phyloP scores from a whole-genome alignment of 352 stramenopile species.

The Nothophytophthora sp. region DNA sequence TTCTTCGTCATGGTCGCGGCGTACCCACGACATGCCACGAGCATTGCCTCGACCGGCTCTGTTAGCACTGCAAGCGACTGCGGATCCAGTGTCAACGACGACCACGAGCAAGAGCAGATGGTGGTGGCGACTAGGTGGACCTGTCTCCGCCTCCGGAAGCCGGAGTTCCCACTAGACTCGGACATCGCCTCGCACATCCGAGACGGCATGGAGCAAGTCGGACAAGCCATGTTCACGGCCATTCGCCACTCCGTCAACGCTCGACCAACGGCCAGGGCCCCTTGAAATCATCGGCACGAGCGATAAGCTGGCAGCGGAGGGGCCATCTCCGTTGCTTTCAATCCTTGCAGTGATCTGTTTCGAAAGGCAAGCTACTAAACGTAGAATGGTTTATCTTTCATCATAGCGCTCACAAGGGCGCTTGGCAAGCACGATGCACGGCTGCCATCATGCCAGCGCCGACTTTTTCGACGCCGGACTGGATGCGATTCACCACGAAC shows the following conservation, averaged over 20 bases:
- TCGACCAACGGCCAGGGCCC: background rate
- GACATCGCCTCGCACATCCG: slow-evolving; percentile 22
- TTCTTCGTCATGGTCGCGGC: slow-evolving; percentile 12
- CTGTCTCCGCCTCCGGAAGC: slow-evolving; percentile 34
- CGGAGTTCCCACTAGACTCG: slow-evolving; percentile 21
- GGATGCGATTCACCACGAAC: slow-evolving; percentile 9
- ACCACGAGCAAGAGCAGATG: slow-evolving; percentile 12
- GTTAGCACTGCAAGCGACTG: slow-evolving; percentile 1
- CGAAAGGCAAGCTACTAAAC: too few relatives aligned
- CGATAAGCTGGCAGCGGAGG: too few relatives aligned
- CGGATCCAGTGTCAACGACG: background rate
- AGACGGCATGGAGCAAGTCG: slow-evolving; percentile 23
- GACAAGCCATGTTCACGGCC: slow-evolving; percentile 23
- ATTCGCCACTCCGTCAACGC: slow-evolving; percentile 15
- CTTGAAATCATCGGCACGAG: too few relatives aligned
- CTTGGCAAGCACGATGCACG: too few relatives aligned
- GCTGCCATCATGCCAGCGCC: slow-evolving; percentile 18
- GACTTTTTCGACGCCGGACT: slow-evolving; percentile 20
- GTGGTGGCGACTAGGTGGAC: slow-evolving; percentile 36
- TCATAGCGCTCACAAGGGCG: too few relatives aligned
- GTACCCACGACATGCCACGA: slow-evolving; percentile 8
- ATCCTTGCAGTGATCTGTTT: too few relatives aligned
- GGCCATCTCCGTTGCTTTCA: too few relatives aligned
- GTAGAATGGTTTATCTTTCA: too few relatives aligned
- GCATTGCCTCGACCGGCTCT: too few relatives aligned